Base-by-base conservation (phyloP, 176 grass and related monocot species). In the Raddia distichophylla region DNA sequence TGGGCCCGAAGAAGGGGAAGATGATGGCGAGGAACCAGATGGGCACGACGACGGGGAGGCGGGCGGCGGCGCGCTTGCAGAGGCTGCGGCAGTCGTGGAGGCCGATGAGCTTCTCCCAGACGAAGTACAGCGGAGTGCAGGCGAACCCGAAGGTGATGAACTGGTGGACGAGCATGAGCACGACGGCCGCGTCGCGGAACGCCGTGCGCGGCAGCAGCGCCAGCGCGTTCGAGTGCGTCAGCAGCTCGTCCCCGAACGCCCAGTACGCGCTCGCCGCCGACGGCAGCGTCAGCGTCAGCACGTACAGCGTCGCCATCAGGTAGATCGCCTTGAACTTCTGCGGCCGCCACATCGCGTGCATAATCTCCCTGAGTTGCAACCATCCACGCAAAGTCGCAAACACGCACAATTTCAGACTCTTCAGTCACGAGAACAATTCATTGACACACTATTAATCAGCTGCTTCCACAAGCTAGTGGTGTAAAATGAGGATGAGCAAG, bases 81-180 rank as follows among this genome's bases (percentile, higher is more conserved):
- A 99, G 71, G 87, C 97, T 99, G 57, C 85, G 93, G 91, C 97
- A 99, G 85, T 99, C 93, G 71, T 99, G 97, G 8, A 99, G 83
- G 50, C 97, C 93, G 86, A 99, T 87, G 85, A 87, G 81, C 97
- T 99, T 99, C 85, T 99, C 97, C 97, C 97, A 99, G 4, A 99
- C 93, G 74, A 99, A 95, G 89, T 96, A 99, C 67, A 99, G 91
- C 47, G 96, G 96, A 22, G 96, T 99, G 80, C 96, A 99, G 0
- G 96, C 96, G 89, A 99, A 99, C 48, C 96, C 96, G 89, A 99
- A 99, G 59, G 96, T 99, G 93, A 99, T 99, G 87, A 99, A 90
- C 87, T 99, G 96, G 83, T 99, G 96, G 54, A 95, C 45, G 20
- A 99, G 91, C 96, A 99, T 99, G 64, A 99, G 89, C 50, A 95